Percentiles rank a stretch among this genome's conserved stretches.
Evolutionary conservation across 441 rosid species (phyloP).

Genomic region (Cnidoscolus chayamansa): DNA sequence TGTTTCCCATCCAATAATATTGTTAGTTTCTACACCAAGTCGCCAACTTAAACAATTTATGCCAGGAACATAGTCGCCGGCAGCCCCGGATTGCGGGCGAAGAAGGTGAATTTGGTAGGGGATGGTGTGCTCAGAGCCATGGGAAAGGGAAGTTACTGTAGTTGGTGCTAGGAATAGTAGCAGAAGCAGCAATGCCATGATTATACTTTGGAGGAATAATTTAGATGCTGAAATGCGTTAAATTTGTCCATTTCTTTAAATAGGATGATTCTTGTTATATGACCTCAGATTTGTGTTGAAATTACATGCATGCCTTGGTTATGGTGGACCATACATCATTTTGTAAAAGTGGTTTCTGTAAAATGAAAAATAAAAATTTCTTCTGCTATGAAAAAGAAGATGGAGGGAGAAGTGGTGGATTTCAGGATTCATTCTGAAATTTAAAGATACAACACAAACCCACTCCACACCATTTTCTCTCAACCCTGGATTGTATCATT

Average conservation of each 20-base stretch:
- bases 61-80: slow-evolving; percentile 18
- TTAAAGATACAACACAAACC: too few species aligned
- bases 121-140: background rate
- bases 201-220: background rate
- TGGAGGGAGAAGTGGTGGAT: too few species aligned
- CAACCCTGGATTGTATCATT: too few species aligned
- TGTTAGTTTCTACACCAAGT: slow-evolving; percentile 55
- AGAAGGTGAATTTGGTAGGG: slow-evolving; percentile 39
- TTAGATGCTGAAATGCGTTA: background rate
- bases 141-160: background rate
- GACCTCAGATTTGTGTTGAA: background rate
- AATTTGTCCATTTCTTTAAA: background rate
- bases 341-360: too few species aligned
- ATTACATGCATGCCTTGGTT: background rate
- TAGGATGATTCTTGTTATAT: background rate
- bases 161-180: slow-evolving; percentile 19
- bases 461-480: too few species aligned
- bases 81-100: slow-evolving; percentile 31
- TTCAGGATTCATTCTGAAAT: too few species aligned
- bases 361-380: too few species aligned
- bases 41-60: slow-evolving; percentile 56
- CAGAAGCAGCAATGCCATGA: slow-evolving; percentile 15
- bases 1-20: slow-evolving; percentile 35
- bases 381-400: too few species aligned
- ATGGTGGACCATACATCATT: too few species aligned